These are phyloP conservation scores for Setomelanomma holmii DNA, from an alignment of 2,329 filamentous ascomycete genomes.

Conservation along the genomic window DNA sequence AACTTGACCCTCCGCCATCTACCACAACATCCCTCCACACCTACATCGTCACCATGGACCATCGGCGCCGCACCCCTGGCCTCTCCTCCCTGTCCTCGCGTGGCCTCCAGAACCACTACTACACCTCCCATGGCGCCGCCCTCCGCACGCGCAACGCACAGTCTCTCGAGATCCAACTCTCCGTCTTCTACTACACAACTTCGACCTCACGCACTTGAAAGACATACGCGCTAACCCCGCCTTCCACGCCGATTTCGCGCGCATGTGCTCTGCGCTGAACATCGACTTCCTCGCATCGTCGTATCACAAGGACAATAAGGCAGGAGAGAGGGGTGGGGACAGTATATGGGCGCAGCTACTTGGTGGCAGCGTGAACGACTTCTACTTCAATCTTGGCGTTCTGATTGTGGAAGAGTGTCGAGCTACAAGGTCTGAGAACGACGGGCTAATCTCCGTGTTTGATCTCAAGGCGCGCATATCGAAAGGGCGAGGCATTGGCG, in stretches of 20 bases:
- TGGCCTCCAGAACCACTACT: slow-evolving; percentile 80
- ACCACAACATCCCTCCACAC: no score
- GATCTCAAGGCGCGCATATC: slow-evolving; percentile 81
- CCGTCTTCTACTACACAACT: slow-evolving; percentile 98
- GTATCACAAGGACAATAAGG: slow-evolving; percentile 57
- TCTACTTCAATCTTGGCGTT: slow-evolving; percentile 98
- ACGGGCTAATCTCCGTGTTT: slow-evolving; percentile 83
- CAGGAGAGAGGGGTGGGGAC: slow-evolving; percentile 53
- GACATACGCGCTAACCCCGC: slow-evolving; percentile 95
- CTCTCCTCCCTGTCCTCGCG: slow-evolving; percentile 72
- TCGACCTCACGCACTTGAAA: slow-evolving; percentile 90
- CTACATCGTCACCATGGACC: slow-evolving; percentile 52
- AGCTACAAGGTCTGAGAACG: slow-evolving; percentile 86
- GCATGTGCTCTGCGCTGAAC: slow-evolving; percentile 97
- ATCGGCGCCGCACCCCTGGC: slow-evolving; percentile 81
- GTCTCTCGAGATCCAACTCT: slow-evolving; percentile 89
- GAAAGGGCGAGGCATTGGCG: slow-evolving; percentile 70
- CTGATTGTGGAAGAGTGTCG: slow-evolving; percentile 92
- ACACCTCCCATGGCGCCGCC: slow-evolving; percentile 85
- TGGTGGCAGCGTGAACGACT: slow-evolving; percentile 92
- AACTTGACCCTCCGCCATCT: no score
- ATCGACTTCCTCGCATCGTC: slow-evolving; percentile 84
- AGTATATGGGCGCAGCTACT: slow-evolving; percentile 94
- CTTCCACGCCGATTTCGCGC: slow-evolving; percentile 95
- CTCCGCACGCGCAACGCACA: slow-evolving; percentile 85